phyloP scores from a whole-genome alignment of 2,329 filamentous ascomycete genomes.

The Aspergillus uvarum region DNA sequence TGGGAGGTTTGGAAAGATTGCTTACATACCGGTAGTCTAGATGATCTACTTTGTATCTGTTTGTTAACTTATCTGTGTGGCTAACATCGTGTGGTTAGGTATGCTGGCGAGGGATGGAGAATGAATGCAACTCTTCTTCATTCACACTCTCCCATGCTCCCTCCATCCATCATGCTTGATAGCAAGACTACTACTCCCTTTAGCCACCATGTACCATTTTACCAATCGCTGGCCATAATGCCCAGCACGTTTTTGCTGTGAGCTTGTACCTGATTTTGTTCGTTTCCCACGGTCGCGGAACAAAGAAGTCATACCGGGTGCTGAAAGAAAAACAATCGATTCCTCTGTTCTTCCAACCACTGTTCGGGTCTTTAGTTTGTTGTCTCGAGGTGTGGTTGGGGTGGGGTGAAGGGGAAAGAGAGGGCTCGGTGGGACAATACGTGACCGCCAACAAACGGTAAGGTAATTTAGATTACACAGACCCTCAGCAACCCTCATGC shows the following conservation, averaged over 20 bases:
- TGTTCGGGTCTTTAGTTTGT: not conserved
- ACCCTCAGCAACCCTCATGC: not conserved
- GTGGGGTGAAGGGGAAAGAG: not conserved
- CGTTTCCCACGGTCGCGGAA: not conserved
- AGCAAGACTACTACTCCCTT: not conserved
- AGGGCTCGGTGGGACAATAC: not conserved
- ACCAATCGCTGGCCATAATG: not conserved
- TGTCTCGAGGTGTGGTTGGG: not conserved
- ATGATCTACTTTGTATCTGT: not conserved
- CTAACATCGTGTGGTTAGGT: slow-evolving; percentile 7
- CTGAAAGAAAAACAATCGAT: not conserved
- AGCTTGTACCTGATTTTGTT: not conserved
- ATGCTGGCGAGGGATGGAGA: slow-evolving; percentile 23
- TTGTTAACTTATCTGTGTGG: not conserved
- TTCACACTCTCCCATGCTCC: not conserved
- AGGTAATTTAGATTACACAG: not conserved
- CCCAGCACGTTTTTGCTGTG: not conserved
- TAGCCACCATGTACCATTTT: not conserved
- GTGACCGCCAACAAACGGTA: not conserved
- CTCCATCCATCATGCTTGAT: not conserved
- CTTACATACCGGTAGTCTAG: no score
- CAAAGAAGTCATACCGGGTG: not conserved
- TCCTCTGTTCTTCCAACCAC: not conserved
- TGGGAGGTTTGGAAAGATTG: no score
- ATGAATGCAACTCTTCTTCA: slow-evolving; percentile 18